Base-by-base conservation (phyloP, 345 rosid species). In the Viola odorata region DNA sequence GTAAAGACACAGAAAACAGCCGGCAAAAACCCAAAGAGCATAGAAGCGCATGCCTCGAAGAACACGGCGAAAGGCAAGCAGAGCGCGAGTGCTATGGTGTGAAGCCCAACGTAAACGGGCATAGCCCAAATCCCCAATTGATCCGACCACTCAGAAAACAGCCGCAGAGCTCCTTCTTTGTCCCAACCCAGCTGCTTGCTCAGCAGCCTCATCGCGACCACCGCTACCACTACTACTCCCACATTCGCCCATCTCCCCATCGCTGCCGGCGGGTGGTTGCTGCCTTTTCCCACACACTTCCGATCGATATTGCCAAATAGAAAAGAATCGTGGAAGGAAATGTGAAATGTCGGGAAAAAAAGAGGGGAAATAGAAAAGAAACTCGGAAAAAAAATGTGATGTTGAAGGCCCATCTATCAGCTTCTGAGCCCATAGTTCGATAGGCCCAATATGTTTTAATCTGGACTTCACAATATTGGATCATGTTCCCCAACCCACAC, bases 61-160 rank as follows among this genome's bases (percentile, higher is more conserved):
- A 90, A 89, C 54, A 94, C 76, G 37, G 97, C 99, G 62, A 68
- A 82, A 37, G 97, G 97, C 62, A 92, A 83, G 65, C 97, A 92
- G 39, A 92, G 75, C 9, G 91, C 83, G 50, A 92, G 69, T 1
- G 90, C 70, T 45, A 92, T 64, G 40, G 97, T 83, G 80, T 92
- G 98, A 53, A 86, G 39, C 41, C 74, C 94, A 11, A 89, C 88
- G 64, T 87, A 92, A 53, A 78, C 78, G n/a, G 98, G 97, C 47
- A 92, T 79, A 47, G 94, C 96, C 98, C 98, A 87, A 5, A 81
- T 55, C 12, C 96, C 96, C 9, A 92, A 75, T 37, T 84, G 82
- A 62, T 82, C 77, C 5, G 94, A 87, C 87, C 76, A 77, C 50
- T 79, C 75, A 53, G 70, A 79, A 1, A 89, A 50, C 40, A 67